Conservation (phyloP, 441 rosid genomes). For the Capsella rubella region DNA sequence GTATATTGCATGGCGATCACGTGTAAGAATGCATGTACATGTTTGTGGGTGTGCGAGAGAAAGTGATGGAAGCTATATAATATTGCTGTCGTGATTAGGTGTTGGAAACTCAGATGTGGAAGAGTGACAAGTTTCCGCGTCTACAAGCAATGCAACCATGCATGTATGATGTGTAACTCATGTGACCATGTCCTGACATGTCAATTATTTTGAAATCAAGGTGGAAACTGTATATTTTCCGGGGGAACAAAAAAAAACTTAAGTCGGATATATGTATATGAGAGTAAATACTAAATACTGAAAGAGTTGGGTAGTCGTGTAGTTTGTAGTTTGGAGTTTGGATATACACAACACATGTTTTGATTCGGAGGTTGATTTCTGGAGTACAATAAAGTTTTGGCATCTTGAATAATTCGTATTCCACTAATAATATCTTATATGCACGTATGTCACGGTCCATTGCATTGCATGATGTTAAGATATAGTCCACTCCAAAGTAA, state of each 20-base stretch:
- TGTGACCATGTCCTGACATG: conserved; percentile 6
- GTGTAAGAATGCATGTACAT: conserved; percentile 31
- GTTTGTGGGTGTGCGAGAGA: neutral
- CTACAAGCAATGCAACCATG: conserved; percentile 19
- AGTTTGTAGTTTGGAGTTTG: neutral
- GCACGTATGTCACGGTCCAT: neutral
- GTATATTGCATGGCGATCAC: conserved; percentile 43
- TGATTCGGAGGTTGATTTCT: neutral
- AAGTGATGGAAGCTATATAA: neutral
- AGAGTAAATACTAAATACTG: neutral
- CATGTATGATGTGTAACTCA: conserved; percentile 30
- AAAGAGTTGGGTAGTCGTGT: neutral
- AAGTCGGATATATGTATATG: no score
- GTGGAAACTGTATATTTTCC: neutral
- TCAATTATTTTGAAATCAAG: neutral
- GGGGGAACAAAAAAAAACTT: no score
- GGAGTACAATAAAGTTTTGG: neutral
- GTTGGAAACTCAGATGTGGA: conserved; percentile 23
- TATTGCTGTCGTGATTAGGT: conserved; percentile 32
- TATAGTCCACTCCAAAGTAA: no score
- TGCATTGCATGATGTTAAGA: neutral
- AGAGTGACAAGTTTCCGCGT: conserved; percentile 38
- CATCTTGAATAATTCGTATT: neutral
- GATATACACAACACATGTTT: no score
- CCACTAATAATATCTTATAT: neutral